Evolutionary conservation across 805 yeast genomes (phyloP).

Genomic region (Kurtzmaniella fragi): DNA sequence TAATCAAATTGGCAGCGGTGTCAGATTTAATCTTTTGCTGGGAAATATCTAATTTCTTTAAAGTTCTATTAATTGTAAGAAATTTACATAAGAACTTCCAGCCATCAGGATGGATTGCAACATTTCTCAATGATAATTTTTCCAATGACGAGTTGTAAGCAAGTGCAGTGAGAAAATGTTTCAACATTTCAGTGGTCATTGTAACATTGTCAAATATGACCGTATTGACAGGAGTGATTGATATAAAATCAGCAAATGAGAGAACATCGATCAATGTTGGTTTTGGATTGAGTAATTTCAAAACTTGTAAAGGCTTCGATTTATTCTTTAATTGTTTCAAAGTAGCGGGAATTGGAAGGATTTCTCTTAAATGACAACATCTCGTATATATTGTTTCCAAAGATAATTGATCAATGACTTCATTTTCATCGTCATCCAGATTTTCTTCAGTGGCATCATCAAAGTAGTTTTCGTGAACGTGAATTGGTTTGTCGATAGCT

Average conservation of each 20-base stretch:
- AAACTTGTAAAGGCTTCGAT: slow-evolving; percentile 46
- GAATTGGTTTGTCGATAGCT: slow-evolving; percentile 71
- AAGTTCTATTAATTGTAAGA: slow-evolving; percentile 33
- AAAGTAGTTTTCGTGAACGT: slow-evolving; percentile 52
- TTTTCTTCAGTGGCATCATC: slow-evolving; percentile 19
- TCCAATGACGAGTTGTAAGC: slow-evolving; percentile 40
- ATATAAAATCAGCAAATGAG: slow-evolving; percentile 53
- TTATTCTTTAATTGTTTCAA: slow-evolving; percentile 53
- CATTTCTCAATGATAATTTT: slow-evolving; percentile 50
- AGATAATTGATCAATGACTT: slow-evolving; percentile 20
- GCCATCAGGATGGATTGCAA: slow-evolving; percentile 47
- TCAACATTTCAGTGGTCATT: slow-evolving; percentile 50
- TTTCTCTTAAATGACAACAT: slow-evolving; percentile 90
- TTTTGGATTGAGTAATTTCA: slow-evolving; percentile 52
- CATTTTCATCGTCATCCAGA: slow-evolving; percentile 12
- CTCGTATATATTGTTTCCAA: slow-evolving; percentile 60
- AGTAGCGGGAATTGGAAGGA: slow-evolving; percentile 87
- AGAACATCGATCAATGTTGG: slow-evolving; percentile 55
- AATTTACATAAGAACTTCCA: slow-evolving; percentile 51
- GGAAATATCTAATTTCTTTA: slow-evolving; percentile 51
- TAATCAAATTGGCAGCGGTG: slow-evolving; percentile 27
- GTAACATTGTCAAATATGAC: slow-evolving; percentile 55
- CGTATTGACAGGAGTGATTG: slow-evolving; percentile 51
- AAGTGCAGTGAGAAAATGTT: slow-evolving; percentile 43
- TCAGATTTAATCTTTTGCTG: slow-evolving; percentile 50